These are phyloP conservation scores for Wickerhamiella domercqiae DNA, from an alignment of 805 yeast species.

Conservation along the genomic window DNA sequence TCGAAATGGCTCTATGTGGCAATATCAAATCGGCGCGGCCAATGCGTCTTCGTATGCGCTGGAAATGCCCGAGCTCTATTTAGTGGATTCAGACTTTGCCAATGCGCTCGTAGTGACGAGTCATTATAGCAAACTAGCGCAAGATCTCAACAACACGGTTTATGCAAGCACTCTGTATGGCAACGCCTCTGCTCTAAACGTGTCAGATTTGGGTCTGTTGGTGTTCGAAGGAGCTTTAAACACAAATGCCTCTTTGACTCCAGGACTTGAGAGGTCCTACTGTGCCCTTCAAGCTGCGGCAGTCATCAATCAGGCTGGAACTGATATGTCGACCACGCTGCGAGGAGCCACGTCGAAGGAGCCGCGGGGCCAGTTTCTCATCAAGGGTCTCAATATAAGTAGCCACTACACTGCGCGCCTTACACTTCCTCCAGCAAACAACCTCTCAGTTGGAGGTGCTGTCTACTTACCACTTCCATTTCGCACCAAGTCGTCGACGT, in stretches of 20 bases:
- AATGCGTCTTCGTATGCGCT: constrained; percentile 22
- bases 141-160: constrained; percentile 7
- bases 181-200: not conserved
- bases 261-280: constrained; percentile 37
- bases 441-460: constrained; percentile 38
- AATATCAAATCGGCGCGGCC: constrained; percentile 45
- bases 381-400: constrained; percentile 44
- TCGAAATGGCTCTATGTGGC: constrained; percentile 28
- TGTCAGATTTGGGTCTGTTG: not conserved
- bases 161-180: constrained; percentile 8
- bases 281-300: constrained; percentile 55
- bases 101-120: constrained; percentile 49
- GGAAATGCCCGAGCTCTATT: constrained; percentile 18
- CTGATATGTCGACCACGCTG: constrained; percentile 24
- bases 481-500: constrained; percentile 32
- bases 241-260: not conserved
- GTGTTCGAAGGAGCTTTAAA: not conserved
- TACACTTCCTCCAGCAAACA: constrained; percentile 19
- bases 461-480: constrained; percentile 44
- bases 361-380: constrained; percentile 42
- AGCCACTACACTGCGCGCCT: constrained; percentile 52
- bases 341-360: constrained; percentile 29
- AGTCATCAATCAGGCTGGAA: constrained; percentile 21
- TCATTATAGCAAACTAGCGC: constrained; percentile 9
- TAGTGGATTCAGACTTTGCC: constrained; percentile 56